Percentiles rank a stretch among this genome's conserved stretches.
These are phyloP conservation scores for Gillenia trifoliata DNA, from an alignment of 306 rosid genomes.

Conservation along the genomic window DNA sequence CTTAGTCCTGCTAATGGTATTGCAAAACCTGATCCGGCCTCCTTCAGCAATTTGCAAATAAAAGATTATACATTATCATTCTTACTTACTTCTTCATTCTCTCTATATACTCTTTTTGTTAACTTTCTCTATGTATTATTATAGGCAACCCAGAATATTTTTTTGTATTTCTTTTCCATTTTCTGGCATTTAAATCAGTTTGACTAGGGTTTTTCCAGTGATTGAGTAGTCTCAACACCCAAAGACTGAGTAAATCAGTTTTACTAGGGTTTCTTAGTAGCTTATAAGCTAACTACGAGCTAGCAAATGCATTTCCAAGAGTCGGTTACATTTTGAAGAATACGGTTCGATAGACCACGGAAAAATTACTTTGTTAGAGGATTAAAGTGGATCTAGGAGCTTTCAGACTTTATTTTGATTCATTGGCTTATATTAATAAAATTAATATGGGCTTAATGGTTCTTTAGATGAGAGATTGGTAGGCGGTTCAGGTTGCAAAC, in stretches of 20 bases:
- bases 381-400: background rate
- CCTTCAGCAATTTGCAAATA: background rate
- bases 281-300: too few relatives aligned
- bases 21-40: background rate
- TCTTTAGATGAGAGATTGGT: background rate
- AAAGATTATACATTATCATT: background rate
- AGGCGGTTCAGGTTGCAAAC: background rate
- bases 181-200: background rate
- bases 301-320: background rate
- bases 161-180: background rate
- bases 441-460: too few relatives aligned
- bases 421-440: background rate
- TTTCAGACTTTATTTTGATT: too few relatives aligned
- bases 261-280: too few relatives aligned
- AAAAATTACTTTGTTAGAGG: too few relatives aligned
- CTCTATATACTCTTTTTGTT: background rate
- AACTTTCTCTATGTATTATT: background rate
- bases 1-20: background rate
- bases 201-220: background rate
- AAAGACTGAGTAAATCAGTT: background rate
- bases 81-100: too few relatives aligned
- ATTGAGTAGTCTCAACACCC: background rate
- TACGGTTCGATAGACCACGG: background rate
- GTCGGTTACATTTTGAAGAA: too few relatives aligned
- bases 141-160: background rate